Evolutionary conservation across 768 basidiomycete species (phyloP).

Genomic region (Rhizopogon vinicolor): DNA sequence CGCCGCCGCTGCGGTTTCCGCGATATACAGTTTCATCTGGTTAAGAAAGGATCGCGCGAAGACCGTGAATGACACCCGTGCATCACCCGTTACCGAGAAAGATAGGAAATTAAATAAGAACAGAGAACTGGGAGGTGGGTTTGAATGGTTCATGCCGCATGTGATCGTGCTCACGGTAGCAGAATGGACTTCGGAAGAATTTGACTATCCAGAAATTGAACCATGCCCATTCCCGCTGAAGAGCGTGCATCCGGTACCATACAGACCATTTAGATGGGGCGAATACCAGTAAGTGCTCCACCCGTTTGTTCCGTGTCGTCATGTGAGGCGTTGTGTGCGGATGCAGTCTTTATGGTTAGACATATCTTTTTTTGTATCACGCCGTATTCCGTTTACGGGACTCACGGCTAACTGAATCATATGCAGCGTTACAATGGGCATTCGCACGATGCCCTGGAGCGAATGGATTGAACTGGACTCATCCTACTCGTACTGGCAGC

Average conservation of each 20-base stretch:
- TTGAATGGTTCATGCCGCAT: neutral
- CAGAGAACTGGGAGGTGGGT: constrained; percentile 19
- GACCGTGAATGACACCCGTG: neutral
- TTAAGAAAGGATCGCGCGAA: neutral
- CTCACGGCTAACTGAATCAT: neutral
- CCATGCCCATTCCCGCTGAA: constrained; percentile 33
- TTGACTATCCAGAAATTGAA: constrained; percentile 47
- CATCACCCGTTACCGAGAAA: neutral
- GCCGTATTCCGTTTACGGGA: neutral
- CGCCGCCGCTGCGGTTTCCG: neutral
- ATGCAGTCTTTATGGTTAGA: neutral
- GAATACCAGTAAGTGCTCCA: constrained; percentile 49
- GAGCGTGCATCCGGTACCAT: constrained; percentile 53
- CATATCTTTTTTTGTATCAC: neutral
- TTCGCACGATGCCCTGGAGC: constrained; percentile 61
- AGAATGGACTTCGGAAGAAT: constrained; percentile 53
- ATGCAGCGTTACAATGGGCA: constrained; percentile 63
- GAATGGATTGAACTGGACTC: constrained; percentile 75
- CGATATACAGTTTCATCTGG: constrained; percentile 7
- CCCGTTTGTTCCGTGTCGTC: neutral
- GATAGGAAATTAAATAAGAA: constrained; percentile 12
- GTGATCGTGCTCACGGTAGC: neutral
- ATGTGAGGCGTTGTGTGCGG: neutral
- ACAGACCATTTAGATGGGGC: constrained; percentile 62
- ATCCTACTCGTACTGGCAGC: constrained; percentile 48